Percentiles rank a stretch among this genome's conserved stretches.
phyloP scores from a whole-genome alignment of 2,329 filamentous ascomycete genomes.

The Diaporthe vexans region DNA sequence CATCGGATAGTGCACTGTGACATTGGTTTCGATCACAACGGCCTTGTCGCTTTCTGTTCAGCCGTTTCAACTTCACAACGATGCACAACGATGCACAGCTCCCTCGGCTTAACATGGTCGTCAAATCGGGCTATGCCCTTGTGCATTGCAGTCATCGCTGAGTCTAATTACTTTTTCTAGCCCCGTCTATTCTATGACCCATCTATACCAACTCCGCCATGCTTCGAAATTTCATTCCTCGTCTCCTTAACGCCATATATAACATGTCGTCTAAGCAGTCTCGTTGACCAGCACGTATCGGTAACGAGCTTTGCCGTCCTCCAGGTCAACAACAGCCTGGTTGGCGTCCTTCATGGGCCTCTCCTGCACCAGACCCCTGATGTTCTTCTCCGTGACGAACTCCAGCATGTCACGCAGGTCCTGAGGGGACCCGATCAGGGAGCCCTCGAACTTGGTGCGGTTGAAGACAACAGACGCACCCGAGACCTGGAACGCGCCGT shows the following conservation, averaged over 20 bases:
- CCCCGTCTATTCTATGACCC: neutral
- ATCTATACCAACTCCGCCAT: neutral
- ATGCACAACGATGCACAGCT: no score
- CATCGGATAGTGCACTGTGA: no score
- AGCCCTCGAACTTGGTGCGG: slow-evolving; percentile 62
- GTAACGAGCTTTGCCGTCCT: slow-evolving; percentile 64
- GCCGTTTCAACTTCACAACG: no score
- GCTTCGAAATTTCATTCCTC: neutral
- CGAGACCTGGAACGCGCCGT: slow-evolving; percentile 58
- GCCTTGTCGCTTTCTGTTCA: no score
- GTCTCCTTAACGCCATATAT: neutral
- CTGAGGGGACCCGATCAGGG: slow-evolving; percentile 59
- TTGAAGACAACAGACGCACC: slow-evolving; percentile 70
- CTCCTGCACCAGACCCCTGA: slow-evolving; percentile 68
- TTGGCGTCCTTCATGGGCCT: slow-evolving; percentile 69
- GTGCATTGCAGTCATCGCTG: neutral
- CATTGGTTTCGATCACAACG: no score
- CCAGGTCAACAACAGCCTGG: slow-evolving; percentile 67
- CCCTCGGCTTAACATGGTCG: neutral
- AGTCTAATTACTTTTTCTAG: neutral
- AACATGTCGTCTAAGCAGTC: slow-evolving; percentile 35
- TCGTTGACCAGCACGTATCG: slow-evolving; percentile 63
- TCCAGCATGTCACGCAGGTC: slow-evolving; percentile 72
- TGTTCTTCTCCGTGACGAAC: slow-evolving; percentile 67
- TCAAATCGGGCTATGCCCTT: no score